Evolutionary conservation across 2,329 filamentous ascomycete species (phyloP).

Genomic region (Sporothrix brasiliensis): DNA sequence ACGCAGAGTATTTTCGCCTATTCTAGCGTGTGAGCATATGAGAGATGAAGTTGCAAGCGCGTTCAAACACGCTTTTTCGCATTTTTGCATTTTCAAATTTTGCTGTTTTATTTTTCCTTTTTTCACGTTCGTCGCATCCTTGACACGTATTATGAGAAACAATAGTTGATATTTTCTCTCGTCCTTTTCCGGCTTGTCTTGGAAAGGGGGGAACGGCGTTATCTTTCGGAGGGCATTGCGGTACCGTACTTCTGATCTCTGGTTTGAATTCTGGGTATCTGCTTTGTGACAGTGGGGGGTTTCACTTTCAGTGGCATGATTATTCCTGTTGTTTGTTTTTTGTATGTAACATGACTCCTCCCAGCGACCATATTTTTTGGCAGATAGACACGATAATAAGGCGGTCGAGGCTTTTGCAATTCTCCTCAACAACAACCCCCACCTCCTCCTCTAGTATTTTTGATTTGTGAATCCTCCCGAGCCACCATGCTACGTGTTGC

Average conservation of each 20-base stretch:
- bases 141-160: background rate
- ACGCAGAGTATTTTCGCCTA: too few relatives aligned
- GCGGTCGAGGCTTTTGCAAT: background rate
- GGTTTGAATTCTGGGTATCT: too few relatives aligned
- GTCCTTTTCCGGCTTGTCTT: background rate
- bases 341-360: constrained; percentile 8
- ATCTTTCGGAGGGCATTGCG: background rate
- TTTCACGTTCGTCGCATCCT: background rate
- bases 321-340: too few relatives aligned
- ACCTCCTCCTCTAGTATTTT: background rate
- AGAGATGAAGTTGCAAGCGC: too few relatives aligned
- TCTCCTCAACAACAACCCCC: background rate
- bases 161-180: background rate
- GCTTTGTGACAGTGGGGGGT: too few relatives aligned
- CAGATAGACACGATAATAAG: constrained; percentile 26
- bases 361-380: constrained; percentile 16
- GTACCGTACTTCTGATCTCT: background rate
- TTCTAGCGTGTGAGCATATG: too few relatives aligned
- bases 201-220: background rate
- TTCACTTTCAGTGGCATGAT: too few relatives aligned
- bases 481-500: too few relatives aligned
- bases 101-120: too few relatives aligned
- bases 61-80: too few relatives aligned
- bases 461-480: background rate
- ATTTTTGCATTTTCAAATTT: too few relatives aligned